Evolutionary conservation across 75 land plant genomes (phyloP), one percentile per base, ranked within the genome.

Genomic region (Pseudotsuga menziesii): DNA sequence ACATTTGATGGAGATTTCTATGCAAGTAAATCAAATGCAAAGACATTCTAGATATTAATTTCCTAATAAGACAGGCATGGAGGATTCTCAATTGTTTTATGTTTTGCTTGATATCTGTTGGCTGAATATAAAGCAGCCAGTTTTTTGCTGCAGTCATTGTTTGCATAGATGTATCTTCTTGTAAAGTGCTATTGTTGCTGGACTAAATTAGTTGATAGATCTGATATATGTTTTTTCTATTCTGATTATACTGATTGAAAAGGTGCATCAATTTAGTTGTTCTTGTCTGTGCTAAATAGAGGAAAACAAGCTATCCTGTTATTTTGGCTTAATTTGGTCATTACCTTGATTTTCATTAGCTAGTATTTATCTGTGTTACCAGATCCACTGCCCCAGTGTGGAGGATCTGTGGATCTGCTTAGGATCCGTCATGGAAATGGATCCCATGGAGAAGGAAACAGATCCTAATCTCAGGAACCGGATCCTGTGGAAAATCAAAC

Each of bases 1-100:
- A 67, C 48, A 19, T 39, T 69, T 69, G 72, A 23, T 8, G 72
- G 25, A 69, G 23, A 69, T 69, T 2, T 69, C 72, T 69, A 29
- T 36, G 17, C 36, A n/a, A 8, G 52, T 8, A 22, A 41, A 23
- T 69, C 44, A 41, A 19, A 5, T 69, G 8, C 52, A 69, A n/a
- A n/a, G n/a, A 22, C 39, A 69, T 69, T 39, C n/a, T 69, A 36
- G 72, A 41, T 15, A 36, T 36, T 67, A 36, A 35, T 67, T 36
- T 12, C 44, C 9, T 36, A 35, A 36, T 67, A 20, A 32, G 36
- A 17, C n/a, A 15, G 20, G 16, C 44, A 36, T 17, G 13, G 36
- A 67, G 36, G 41, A 39, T 35, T 67, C 69, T 67, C n/a, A 35
- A 19, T 19, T 67, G 29, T 67, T 16, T 36, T 27, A 1, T 2